phyloP scores from a whole-genome alignment of 352 stramenopile species.

The Phytophthora pluvialis region DNA sequence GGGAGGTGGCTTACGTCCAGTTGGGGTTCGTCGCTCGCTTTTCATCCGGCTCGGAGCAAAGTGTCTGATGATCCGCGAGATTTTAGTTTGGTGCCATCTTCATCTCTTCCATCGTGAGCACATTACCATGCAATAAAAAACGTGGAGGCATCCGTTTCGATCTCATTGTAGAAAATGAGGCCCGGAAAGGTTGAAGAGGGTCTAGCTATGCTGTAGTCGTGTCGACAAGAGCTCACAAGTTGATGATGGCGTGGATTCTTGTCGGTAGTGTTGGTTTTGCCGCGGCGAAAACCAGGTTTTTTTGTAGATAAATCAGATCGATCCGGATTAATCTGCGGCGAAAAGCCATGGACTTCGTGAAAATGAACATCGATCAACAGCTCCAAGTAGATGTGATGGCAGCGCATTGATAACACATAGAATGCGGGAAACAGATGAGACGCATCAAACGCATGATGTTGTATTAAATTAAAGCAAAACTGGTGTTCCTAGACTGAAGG shows the following conservation, averaged over 20 bases:
- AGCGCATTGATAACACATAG: background rate
- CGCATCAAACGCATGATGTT: background rate
- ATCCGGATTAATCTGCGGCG: no score
- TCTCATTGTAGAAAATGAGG: background rate
- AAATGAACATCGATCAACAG: background rate
- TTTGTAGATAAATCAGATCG: no score
- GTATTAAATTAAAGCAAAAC: no score
- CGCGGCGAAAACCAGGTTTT: no score
- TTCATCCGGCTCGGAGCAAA: slow-evolving; percentile 4
- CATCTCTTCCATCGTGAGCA: background rate
- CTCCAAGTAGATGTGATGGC: slow-evolving; percentile 1
- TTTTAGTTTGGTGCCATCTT: background rate
- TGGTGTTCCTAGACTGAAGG: background rate
- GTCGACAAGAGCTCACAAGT: slow-evolving; percentile 5
- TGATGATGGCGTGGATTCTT: slow-evolving; percentile 18
- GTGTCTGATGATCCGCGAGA: background rate
- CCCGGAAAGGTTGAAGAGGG: background rate
- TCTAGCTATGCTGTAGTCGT: background rate
- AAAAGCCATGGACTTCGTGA: no score
- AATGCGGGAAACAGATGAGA: background rate
- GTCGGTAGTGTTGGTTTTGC: background rate
- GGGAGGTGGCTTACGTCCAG: background rate
- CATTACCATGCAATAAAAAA: background rate
- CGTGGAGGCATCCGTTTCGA: background rate
- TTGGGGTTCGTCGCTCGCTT: background rate